Evolutionary conservation across 352 stramenopile genomes (phyloP), one percentile per base, ranked within the genome.

Genomic region (Pythium graminicola): DNA sequence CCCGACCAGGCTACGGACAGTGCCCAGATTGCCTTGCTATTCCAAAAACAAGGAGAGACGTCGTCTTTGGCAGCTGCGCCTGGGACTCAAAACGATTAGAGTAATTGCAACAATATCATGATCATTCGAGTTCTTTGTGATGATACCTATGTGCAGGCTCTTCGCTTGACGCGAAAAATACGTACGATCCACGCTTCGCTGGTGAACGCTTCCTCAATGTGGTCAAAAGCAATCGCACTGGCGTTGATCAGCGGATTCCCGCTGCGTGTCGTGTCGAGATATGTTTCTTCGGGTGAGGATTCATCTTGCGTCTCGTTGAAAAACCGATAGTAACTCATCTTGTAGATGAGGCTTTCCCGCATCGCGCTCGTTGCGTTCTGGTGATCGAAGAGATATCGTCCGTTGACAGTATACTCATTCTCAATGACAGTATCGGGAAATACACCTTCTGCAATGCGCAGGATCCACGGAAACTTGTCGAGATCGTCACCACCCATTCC

Each of bases 151-250:
- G n/a, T 31, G 20, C 31, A 43, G 14, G 13, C 29, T 45, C 27
- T 38, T 27, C 46, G 16, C 72, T 96, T 95, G n/a, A 97, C 87
- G 69, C 93, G 93, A 69, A 87, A 98, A 51, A 98, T 97, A 58
- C 92, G 87, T 41, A 97, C 89, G 43, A 97, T 97, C 88, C 91
- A 97, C 71, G 97, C 87, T 68, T 97, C 86, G n/a, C 82, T 96
- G 54, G 86, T 97, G 64, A 97, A 98, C 2, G 86, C 87, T 60
- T 97, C 88, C 57, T 97, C 89, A 67, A 97, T 57, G 64, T 95
- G 86, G 32, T 79, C 91, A 38, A 97, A 68, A 53, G 83, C 75
- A 55, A 96, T 92, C 46, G 80, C 85, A 48, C 81, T 85, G 55
- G 97, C 89, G 51, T 84, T 96, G 54, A 87, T 88, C 17, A 76